Evolutionary conservation across 2,329 filamentous ascomycete genomes (phyloP), one percentile per base, ranked within the genome.

Genomic region (Pezicula radicicola): DNA sequence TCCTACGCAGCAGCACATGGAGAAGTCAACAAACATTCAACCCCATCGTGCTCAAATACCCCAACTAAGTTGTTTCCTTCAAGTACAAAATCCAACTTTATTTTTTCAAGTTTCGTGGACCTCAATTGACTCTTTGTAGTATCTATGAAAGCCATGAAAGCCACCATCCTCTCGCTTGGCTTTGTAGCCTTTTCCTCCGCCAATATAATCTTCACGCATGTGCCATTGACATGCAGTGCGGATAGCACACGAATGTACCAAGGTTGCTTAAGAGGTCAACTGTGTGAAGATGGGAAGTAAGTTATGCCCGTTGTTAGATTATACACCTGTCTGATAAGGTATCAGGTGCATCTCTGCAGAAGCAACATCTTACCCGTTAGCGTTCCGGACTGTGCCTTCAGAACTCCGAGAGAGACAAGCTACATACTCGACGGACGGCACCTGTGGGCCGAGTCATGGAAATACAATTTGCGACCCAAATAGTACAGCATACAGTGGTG

Each of bases 161-260:
- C 52, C 47, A 39, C 53, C 35, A 44, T 61, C 49, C 47, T 64
- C 46, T 56, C 60, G 44, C 53, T 66, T 6, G 63, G 55, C 58
- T 60, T 73, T 51, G 68, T 65, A 49, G 66, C 66, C 48, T 55
- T 70, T 15, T 64, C 66, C 18, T 64, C 65, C 6, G 75, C 74
- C 49, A 79, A 78, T 60, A 78, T 79, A 62, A 70, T 73, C 54
- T 76, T 78, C 62, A 62, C 65, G 36, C 72, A 71, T 66, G 71
- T 75, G 8, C 68, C 74, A 46, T 70, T 76, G 19, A 68, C 53
- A 3, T 79, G 76, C 62, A 61, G 72, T 48, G 58, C 60, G 50
- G 59, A 37, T n/a, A 58, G 57, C 49, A 37, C 50, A 1, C 50
- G 60, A 12, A 61, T 65, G 45, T 65, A 66, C 48, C 54, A 63